Conservation (phyloP, 768 basidiomycete species). For the Lentinula lateritia region DNA sequence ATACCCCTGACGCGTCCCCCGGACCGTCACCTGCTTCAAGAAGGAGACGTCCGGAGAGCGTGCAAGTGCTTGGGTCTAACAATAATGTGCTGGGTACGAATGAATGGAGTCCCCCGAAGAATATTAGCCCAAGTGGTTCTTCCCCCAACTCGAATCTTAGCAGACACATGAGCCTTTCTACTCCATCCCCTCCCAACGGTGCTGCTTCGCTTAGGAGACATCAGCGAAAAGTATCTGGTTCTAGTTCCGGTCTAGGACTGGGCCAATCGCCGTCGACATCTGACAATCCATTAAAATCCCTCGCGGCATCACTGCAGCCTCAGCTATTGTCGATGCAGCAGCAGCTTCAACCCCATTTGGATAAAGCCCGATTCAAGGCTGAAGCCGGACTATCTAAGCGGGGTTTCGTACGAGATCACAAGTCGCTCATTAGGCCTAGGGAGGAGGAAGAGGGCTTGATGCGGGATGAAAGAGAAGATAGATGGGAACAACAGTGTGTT, state of each 20-base stretch:
- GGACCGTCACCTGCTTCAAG: constrained; percentile 33
- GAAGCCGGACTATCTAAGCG: constrained; percentile 61
- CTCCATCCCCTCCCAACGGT: constrained; percentile 1
- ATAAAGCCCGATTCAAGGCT: constrained; percentile 64
- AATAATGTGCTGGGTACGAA: neutral
- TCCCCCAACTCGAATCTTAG: neutral
- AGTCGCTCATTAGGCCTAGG: constrained; percentile 25
- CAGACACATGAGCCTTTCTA: neutral
- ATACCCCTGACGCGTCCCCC: neutral
- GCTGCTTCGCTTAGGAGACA: neutral
- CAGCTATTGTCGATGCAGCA: constrained; percentile 15
- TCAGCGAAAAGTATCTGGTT: neutral
- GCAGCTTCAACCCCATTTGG: constrained; percentile 43
- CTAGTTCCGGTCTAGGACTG: neutral
- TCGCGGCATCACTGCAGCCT: constrained; percentile 24
- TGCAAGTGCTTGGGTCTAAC: constrained; percentile 34
- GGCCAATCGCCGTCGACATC: neutral
- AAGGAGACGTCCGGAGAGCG: constrained; percentile 58
- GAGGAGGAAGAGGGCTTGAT: constrained; percentile 25
- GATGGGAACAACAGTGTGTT: constrained; percentile 11
- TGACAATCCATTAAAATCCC: constrained; percentile 2
- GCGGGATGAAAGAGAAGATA: constrained; percentile 18
- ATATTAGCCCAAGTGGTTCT: neutral
- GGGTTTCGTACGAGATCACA: constrained; percentile 44
- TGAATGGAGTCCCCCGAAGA: neutral